Percentiles rank a stretch among this genome's conserved stretches.
phyloP scores from a whole-genome alignment of 2,329 filamentous ascomycete species.

The Colletotrichum sp. region DNA sequence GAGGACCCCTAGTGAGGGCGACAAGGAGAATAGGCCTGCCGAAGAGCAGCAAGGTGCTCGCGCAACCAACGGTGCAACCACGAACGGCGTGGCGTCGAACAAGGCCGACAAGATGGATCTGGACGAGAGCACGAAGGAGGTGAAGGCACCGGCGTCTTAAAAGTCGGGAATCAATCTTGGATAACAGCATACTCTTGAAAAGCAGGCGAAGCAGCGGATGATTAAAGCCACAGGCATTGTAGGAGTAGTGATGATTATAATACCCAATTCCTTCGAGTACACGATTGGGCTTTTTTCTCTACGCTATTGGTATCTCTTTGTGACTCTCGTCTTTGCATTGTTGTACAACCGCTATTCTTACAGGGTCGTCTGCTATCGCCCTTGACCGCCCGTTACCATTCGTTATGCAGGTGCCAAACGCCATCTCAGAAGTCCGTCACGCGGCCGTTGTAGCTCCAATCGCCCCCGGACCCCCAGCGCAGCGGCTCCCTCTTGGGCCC shows the following conservation, averaged over 20 bases:
- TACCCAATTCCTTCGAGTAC: slow-evolving; percentile 14
- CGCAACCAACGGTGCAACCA: not conserved
- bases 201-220: not conserved
- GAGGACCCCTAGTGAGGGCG: slow-evolving; percentile 37
- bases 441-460: slow-evolving; percentile 94
- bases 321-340: not conserved
- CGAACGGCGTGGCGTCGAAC: not conserved
- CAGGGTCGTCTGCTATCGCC: not conserved
- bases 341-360: not conserved
- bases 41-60: slow-evolving; percentile 4
- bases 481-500: slow-evolving; percentile 97
- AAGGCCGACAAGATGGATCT: slow-evolving; percentile 5
- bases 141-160: not conserved
- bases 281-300: not conserved
- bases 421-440: slow-evolving; percentile 82
- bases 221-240: not conserved
- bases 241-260: slow-evolving; percentile 20
- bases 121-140: not conserved
- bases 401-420: no score
- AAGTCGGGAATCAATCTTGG: not conserved
- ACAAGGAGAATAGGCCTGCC: slow-evolving; percentile 52
- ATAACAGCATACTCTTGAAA: not conserved
- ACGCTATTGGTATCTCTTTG: not conserved
- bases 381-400: not conserved
- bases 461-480: slow-evolving; percentile 77